These are phyloP conservation scores for Viola pubescens DNA, from an alignment of 441 rosid species.

Conservation along the genomic window DNA sequence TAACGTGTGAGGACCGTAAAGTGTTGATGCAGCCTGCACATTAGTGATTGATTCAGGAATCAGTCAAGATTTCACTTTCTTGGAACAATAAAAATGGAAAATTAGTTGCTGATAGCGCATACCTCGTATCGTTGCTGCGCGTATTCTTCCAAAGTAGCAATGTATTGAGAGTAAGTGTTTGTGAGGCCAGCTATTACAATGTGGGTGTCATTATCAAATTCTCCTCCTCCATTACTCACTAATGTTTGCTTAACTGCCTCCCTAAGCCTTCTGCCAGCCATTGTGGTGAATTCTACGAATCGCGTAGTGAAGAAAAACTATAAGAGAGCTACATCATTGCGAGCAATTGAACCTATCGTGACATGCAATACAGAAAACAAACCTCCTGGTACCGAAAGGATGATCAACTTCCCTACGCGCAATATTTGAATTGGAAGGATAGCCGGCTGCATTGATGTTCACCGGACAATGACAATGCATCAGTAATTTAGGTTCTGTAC, in stretches of 20 bases:
- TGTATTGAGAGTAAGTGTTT: slow-evolving; percentile 48
- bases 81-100: too few relatives aligned
- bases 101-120: neutral
- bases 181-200: slow-evolving; percentile 52
- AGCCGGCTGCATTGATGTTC: slow-evolving; percentile 40
- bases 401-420: slow-evolving; percentile 40
- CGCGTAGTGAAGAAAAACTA: neutral
- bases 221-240: slow-evolving; percentile 38
- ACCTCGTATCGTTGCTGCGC: slow-evolving; percentile 47
- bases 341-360: too few relatives aligned
- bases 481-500: neutral
- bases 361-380: slow-evolving; percentile 2
- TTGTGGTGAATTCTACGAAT: slow-evolving; percentile 47
- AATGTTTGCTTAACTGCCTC: slow-evolving; percentile 51
- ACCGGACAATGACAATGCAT: neutral
- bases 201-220: slow-evolving; percentile 32
- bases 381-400: slow-evolving; percentile 63
- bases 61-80: neutral
- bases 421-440: slow-evolving; percentile 54
- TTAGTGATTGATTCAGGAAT: neutral
- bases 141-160: slow-evolving; percentile 49
- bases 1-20: slow-evolving; percentile 55
- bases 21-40: slow-evolving; percentile 54
- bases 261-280: slow-evolving; percentile 51
- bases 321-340: too few relatives aligned